Evolutionary conservation across 352 stramenopile genomes (phyloP).

Genomic region (Phytophthora idaei): DNA sequence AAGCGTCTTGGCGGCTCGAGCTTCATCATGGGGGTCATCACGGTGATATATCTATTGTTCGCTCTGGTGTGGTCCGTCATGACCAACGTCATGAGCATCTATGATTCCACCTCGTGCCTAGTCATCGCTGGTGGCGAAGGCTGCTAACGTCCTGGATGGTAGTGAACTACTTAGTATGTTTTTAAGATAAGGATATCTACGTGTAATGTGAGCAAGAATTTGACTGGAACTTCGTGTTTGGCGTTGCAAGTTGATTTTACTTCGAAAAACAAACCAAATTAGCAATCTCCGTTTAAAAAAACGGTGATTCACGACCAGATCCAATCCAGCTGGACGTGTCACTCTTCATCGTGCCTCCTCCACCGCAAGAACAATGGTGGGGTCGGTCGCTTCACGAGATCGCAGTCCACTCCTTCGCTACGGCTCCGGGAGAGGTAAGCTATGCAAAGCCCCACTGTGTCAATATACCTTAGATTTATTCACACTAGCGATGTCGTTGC

Average conservation of each 20-base stretch:
- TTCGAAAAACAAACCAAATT: neutral
- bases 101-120: slow-evolving; percentile 55
- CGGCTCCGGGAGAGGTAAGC: slow-evolving; percentile 49
- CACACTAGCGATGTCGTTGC: neutral
- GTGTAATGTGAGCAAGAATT: slow-evolving; percentile 3
- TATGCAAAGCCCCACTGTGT: neutral
- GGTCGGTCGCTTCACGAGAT: slow-evolving; percentile 35
- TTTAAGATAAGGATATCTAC: slow-evolving; percentile 13
- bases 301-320: slow-evolving; percentile 8
- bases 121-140: slow-evolving; percentile 59
- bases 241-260: no score
- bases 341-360: slow-evolving; percentile 24
- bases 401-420: slow-evolving; percentile 68
- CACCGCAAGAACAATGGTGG: slow-evolving; percentile 19
- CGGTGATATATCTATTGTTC: slow-evolving; percentile 48
- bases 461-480: neutral
- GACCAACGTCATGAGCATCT: slow-evolving; percentile 70
- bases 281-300: slow-evolving; percentile 12
- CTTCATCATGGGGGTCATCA: slow-evolving; percentile 54
- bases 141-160: slow-evolving; percentile 27
- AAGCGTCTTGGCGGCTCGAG: slow-evolving; percentile 64
- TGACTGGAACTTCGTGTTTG: neutral
- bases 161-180: slow-evolving; percentile 6
- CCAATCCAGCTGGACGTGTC: slow-evolving; percentile 6
- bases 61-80: slow-evolving; percentile 58